Percentiles rank a stretch among this genome's conserved stretches.
phyloP scores from a whole-genome alignment of 2,329 filamentous ascomycete species.

The Hypocrella siamensis region DNA sequence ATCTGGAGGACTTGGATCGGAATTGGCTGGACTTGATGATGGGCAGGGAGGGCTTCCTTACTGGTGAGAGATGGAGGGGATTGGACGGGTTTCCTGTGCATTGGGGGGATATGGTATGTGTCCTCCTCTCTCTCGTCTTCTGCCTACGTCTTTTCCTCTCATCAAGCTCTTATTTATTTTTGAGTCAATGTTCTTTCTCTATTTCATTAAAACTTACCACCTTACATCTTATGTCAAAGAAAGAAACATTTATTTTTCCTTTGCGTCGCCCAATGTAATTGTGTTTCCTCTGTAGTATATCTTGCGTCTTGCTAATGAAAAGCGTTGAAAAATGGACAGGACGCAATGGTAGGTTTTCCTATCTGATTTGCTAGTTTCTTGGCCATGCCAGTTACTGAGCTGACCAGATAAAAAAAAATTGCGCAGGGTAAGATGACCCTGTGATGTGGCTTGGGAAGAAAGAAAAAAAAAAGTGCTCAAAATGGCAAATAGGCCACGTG shows the following conservation, averaged over 20 bases:
- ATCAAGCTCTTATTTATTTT: too few relatives aligned
- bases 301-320: neutral
- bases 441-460: neutral
- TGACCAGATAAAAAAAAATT: neutral
- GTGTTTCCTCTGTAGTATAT: too few relatives aligned
- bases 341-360: neutral
- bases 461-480: slow-evolving; percentile 2
- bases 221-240: too few relatives aligned
- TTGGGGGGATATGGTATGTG: slow-evolving; percentile 72
- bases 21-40: slow-evolving; percentile 59
- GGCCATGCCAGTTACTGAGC: too few relatives aligned
- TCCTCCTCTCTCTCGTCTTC: neutral
- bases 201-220: too few relatives aligned
- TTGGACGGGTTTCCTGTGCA: slow-evolving; percentile 52
- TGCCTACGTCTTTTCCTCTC: too few relatives aligned
- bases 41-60: slow-evolving; percentile 62
- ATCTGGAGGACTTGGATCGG: slow-evolving; percentile 9
- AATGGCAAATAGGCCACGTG: slow-evolving; percentile 38
- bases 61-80: slow-evolving; percentile 38
- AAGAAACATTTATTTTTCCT: too few relatives aligned
- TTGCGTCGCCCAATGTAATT: too few relatives aligned
- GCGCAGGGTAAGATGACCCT: slow-evolving; percentile 2
- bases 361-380: too few relatives aligned
- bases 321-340: slow-evolving; percentile 1
- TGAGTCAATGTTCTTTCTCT: too few relatives aligned